Percentiles rank a stretch among this genome's conserved stretches.
These are phyloP conservation scores for Aechmea fasciata DNA, from an alignment of 176 grass and related monocot genomes.

Conservation along the genomic window DNA sequence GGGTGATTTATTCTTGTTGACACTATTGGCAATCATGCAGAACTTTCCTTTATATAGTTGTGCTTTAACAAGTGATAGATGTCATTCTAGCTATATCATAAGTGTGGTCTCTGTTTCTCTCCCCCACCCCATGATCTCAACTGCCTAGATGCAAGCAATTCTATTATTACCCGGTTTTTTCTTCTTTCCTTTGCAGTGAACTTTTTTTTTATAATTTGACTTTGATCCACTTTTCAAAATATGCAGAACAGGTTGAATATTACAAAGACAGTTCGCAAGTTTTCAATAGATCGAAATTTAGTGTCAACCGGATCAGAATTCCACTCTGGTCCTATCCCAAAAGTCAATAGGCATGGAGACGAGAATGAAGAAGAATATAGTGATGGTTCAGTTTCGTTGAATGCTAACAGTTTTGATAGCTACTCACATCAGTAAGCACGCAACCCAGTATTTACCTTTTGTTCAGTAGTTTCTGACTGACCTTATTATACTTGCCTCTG, in stretches of 20 bases:
- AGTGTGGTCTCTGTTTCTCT: neutral
- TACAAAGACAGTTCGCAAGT: slow-evolving; percentile 93
- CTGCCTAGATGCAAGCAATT: neutral
- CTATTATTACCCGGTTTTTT: neutral
- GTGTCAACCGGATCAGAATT: slow-evolving; percentile 88
- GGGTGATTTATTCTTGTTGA: no score
- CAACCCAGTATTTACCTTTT: neutral
- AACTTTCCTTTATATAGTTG: neutral
- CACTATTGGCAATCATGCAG: neutral
- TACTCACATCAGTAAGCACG: slow-evolving; percentile 71
- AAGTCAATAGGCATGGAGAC: slow-evolving; percentile 78
- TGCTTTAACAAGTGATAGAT: no score
- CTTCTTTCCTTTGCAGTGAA: neutral
- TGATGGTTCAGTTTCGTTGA: slow-evolving; percentile 67
- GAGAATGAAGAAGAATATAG: slow-evolving; percentile 53
- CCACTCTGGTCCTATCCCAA: slow-evolving; percentile 80
- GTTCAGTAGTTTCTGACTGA: neutral
- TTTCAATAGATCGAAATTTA: slow-evolving; percentile 87
- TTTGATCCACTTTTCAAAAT: slow-evolving; percentile 21
- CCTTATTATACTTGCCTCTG: neutral
- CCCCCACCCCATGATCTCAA: no score
- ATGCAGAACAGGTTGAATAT: slow-evolving; percentile 98
- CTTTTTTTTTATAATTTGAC: slow-evolving; percentile 16
- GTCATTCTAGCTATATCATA: neutral
- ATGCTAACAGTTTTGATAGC: slow-evolving; percentile 68